A percentile compares a stretch with the other conserved stretches of the same genome.
Conservation (phyloP, 2,329 filamentous ascomycete species). For the Penicillium sp. region DNA sequence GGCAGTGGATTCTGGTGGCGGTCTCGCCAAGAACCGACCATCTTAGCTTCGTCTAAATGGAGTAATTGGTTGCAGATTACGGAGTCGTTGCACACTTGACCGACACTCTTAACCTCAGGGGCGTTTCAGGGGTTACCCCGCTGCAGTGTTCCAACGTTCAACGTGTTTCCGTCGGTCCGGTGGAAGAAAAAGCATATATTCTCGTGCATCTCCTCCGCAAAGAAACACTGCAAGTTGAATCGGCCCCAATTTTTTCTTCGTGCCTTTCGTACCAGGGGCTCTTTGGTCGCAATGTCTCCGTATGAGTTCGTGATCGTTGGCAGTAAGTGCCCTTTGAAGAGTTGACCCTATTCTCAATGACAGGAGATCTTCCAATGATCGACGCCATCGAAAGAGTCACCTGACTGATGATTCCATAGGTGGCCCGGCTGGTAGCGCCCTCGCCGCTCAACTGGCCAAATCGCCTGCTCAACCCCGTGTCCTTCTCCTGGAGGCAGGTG, state of each 20-base stretch:
- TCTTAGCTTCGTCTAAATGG: background rate
- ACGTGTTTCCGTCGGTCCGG: too few relatives aligned
- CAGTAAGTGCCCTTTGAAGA: conserved; percentile 10
- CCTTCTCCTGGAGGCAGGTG: conserved; percentile 61
- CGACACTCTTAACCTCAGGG: background rate
- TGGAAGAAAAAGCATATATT: too few relatives aligned
- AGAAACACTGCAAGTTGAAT: background rate
- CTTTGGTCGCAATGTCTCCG: conserved; percentile 7
- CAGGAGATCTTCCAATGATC: background rate
- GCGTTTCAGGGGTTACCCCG: too few relatives aligned
- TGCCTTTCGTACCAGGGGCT: too few relatives aligned
- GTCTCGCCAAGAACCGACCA: background rate
- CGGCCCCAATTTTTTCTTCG: background rate
- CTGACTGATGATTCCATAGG: background rate
- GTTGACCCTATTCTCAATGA: background rate
- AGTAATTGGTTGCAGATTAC: too few relatives aligned
- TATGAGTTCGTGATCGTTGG: conserved; percentile 19
- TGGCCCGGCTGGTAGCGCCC: conserved; percentile 57
- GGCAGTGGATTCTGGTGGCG: background rate
- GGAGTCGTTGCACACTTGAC: background rate
- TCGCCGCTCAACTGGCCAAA: conserved; percentile 55
- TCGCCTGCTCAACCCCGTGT: conserved; percentile 50
- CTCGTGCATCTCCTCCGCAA: background rate
- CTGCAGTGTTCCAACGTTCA: too few relatives aligned
- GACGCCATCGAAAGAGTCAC: background rate